Base-by-base conservation (phyloP, 1,284 basidiomycete species). In the Apiotrichum gracile region DNA sequence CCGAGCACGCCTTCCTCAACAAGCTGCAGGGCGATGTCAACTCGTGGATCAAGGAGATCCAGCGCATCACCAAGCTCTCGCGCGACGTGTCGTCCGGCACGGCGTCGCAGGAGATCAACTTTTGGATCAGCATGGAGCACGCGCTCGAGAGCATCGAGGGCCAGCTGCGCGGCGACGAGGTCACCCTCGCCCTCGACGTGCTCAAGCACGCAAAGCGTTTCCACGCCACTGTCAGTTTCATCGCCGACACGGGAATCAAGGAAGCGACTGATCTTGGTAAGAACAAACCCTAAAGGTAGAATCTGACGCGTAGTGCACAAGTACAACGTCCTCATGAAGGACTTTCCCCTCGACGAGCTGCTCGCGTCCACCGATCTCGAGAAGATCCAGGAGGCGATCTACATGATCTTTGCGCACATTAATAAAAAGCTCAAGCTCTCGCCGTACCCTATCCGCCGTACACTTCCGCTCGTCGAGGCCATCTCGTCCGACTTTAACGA, bases 271-370 rank as follows among this genome's bases (percentile, higher is more conserved):
- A 96, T 66, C 78, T 85, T 7, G 88, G 87, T 87, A 61, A 64
- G 84, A n/a, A n/a, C n/a, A n/a, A n/a, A n/a, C n/a, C n/a, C n/a
- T n/a, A n/a, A n/a, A n/a, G n/a, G n/a, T n/a, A n/a, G n/a, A n/a
- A n/a, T n/a, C n/a, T n/a, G n/a, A n/a, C n/a, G n/a, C n/a, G n/a
- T 60, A 89, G 92, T 94, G 3, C 90, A 92, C 80, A 94, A 94
- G 74, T 94, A 97, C 79, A 97, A 98, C 68, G 85, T 89, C 60
- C 82, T 98, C 55, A 97, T 98, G 94, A 96, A 94, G 75, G 96
- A 99, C 69, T 97, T 98, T 67, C 96, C 96, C 0, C 78, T 98
- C 38, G 94, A 97, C 69, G 93, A 97, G 70, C 84, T 98, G 16
- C 82, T 98, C 19, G 90, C 93, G 4, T 91, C 96, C 0, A 96